Percentiles rank a stretch among this genome's conserved stretches.
Evolutionary conservation across 192 early-diverging fungal species (phyloP).

Genomic region (Entomortierella lignicola): DNA sequence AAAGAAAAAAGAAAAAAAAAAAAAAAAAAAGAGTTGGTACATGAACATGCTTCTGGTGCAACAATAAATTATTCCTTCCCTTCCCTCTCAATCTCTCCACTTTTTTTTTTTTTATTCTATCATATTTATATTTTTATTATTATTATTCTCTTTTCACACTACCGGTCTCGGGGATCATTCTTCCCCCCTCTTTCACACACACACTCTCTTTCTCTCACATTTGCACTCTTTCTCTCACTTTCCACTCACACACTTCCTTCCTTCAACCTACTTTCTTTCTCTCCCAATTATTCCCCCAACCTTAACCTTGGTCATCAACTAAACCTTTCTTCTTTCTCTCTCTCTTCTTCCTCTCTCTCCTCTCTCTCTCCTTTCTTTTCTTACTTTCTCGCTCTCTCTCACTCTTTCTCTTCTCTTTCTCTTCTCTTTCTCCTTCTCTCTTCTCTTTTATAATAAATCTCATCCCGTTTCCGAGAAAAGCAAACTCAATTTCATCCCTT

Average conservation of each 20-base stretch:
- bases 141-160: no score
- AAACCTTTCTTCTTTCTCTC: neutral
- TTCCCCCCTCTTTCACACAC: neutral
- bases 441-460: neutral
- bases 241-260: neutral
- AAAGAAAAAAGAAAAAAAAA: neutral
- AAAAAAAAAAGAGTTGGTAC: neutral
- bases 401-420: neutral
- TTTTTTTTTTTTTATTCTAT: no score
- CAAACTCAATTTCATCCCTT: neutral
- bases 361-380: neutral
- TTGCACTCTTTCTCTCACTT: no score
- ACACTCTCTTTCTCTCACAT: neutral
- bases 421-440: neutral
- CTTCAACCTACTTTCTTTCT: neutral
- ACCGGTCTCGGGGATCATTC: no score
- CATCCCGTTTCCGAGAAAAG: neutral
- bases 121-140: no score
- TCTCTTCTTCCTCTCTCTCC: neutral
- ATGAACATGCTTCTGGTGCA: neutral
- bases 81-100: no score
- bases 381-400: constrained; percentile 1
- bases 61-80: neutral
- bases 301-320: neutral
- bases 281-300: neutral